phyloP scores from a whole-genome alignment of 2,329 filamentous ascomycete genomes.

The Penicillium sp. region DNA sequence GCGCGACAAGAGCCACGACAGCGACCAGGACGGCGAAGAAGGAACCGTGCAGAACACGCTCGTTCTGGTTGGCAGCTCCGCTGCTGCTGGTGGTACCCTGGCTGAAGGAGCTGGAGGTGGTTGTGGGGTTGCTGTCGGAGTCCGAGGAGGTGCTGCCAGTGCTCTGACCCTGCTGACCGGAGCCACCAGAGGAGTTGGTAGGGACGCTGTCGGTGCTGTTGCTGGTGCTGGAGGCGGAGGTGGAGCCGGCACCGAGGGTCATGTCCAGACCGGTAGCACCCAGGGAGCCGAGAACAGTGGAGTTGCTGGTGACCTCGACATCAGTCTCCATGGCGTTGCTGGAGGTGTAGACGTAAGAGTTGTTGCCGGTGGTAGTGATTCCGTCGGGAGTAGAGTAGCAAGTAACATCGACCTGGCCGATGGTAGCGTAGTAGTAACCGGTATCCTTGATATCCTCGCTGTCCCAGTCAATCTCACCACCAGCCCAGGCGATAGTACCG shows the following conservation, averaged over 20 bases:
- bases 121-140: conserved; percentile 13
- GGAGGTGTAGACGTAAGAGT: conserved; percentile 75
- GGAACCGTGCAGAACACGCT: conserved; percentile 45
- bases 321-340: conserved; percentile 70
- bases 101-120: conserved; percentile 9
- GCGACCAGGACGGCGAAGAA: conserved; percentile 51
- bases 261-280: conserved; percentile 79
- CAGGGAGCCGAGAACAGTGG: conserved; percentile 76
- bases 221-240: conserved; percentile 12
- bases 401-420: conserved; percentile 75
- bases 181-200: conserved; percentile 28
- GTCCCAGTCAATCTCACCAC: conserved; percentile 86
- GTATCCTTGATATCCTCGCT: conserved; percentile 74
- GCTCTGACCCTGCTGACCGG: conserved; percentile 15
- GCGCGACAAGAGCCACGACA: conserved; percentile 45
- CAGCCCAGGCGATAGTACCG: conserved; percentile 90
- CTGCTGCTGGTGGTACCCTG: conserved; percentile 27
- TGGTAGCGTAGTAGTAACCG: conserved; percentile 85
- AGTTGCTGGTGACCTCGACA: conserved; percentile 71
- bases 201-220: conserved; percentile 38
- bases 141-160: conserved; percentile 8
- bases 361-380: conserved; percentile 58
- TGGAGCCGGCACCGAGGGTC: conserved; percentile 36
- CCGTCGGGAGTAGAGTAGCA: conserved; percentile 84
- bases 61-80: conserved; percentile 36